phyloP scores from a whole-genome alignment of 2,329 filamentous ascomycete species.

The Graphiopsis chlorocephala region DNA sequence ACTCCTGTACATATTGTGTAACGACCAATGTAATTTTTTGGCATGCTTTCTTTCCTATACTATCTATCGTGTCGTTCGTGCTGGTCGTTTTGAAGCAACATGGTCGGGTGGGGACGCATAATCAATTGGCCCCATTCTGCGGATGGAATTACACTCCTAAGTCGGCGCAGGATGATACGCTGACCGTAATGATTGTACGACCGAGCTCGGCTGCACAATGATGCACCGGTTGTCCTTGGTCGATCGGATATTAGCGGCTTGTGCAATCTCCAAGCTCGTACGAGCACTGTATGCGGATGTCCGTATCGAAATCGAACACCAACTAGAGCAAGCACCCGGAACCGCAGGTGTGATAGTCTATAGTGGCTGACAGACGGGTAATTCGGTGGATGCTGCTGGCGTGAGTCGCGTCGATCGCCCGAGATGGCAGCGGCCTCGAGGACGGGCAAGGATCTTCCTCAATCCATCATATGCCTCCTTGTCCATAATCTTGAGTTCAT shows the following conservation, averaged over 20 bases:
- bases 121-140: neutral
- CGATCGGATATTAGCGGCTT: neutral
- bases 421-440: neutral
- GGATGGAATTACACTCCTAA: neutral
- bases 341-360: neutral
- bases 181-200: neutral
- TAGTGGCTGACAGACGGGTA: neutral
- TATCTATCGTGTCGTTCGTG: neutral
- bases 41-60: neutral
- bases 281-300: neutral
- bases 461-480: neutral
- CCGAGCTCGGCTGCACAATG: neutral
- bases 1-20: neutral
- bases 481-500: neutral
- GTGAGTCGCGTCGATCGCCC: neutral
- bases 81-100: neutral
- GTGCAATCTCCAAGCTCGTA: neutral
- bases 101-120: neutral
- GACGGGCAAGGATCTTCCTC: neutral
- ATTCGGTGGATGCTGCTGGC: neutral
- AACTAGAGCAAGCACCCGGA: neutral
- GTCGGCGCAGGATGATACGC: neutral
- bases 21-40: constrained; percentile 5
- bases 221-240: neutral
- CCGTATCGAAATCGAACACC: neutral